Evolutionary conservation across 2,329 filamentous ascomycete species (phyloP).

Genomic region (Stagonosporopsis vannaccii): DNA sequence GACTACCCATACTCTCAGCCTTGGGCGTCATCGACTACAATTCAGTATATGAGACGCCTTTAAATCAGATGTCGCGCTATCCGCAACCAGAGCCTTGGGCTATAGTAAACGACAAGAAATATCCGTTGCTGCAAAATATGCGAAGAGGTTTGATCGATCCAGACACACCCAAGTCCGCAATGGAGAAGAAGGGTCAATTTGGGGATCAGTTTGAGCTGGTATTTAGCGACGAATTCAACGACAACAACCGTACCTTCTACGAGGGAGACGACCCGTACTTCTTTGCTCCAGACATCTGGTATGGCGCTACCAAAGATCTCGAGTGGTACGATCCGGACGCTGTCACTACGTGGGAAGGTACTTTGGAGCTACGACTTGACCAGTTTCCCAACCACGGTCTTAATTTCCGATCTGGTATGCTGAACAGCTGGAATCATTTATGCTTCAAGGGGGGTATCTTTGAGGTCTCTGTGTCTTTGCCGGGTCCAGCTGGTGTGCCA

Average conservation of each 20-base stretch:
- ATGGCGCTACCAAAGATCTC: constrained; percentile 60
- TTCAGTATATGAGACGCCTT: constrained; percentile 50
- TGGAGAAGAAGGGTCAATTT: constrained; percentile 55
- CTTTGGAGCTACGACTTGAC: constrained; percentile 57
- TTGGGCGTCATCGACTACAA: constrained; percentile 51
- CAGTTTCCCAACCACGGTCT: constrained; percentile 56
- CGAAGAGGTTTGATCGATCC: constrained; percentile 60
- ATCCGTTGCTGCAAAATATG: constrained; percentile 58
- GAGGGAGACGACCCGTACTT: constrained; percentile 65
- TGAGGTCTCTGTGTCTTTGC: constrained; percentile 61
- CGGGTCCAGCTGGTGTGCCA: constrained; percentile 58
- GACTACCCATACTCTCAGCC: constrained; percentile 59
- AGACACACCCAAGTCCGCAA: constrained; percentile 58
- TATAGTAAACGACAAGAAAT: constrained; percentile 56
- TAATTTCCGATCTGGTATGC: constrained; percentile 59
- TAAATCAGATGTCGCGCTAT: constrained; percentile 49
- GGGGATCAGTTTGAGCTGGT: constrained; percentile 58
- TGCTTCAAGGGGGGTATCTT: constrained; percentile 64
- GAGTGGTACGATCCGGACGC: constrained; percentile 63
- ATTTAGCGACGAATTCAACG: constrained; percentile 66
- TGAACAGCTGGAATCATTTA: constrained; percentile 62
- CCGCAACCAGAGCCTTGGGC: constrained; percentile 51
- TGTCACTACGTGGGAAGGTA: constrained; percentile 58
- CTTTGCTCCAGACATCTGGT: constrained; percentile 62
- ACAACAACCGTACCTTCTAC: constrained; percentile 62